Evolutionary conservation across 2,329 filamentous ascomycete species (phyloP).

Genomic region (Helotiales sp.): DNA sequence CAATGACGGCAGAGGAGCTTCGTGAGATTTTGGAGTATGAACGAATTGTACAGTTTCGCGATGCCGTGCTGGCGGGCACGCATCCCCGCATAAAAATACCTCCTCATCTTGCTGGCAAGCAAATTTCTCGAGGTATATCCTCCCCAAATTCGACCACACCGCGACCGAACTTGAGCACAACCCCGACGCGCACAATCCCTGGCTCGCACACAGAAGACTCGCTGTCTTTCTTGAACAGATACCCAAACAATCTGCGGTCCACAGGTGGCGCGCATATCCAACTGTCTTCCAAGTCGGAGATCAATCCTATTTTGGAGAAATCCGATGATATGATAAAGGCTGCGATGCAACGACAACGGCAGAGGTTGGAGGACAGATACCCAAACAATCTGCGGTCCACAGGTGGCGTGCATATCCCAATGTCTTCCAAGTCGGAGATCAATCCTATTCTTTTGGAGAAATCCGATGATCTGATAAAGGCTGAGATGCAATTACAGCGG

Average conservation of each 20-base stretch:
- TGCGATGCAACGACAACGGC: too few relatives aligned
- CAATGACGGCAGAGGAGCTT: slow-evolving; percentile 53
- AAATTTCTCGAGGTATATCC: slow-evolving; percentile 33
- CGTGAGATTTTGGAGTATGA: slow-evolving; percentile 73
- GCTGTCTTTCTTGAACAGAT: slow-evolving; percentile 34
- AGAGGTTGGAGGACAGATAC: slow-evolving; percentile 34
- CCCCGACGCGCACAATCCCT: slow-evolving; percentile 25
- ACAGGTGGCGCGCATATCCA: slow-evolving; percentile 43
- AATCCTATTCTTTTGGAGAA: slow-evolving; percentile 87
- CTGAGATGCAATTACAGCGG: slow-evolving; percentile 79
- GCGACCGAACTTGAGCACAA: slow-evolving; percentile 29
- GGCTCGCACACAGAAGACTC: slow-evolving; percentile 31
- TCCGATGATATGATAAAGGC: too few relatives aligned
- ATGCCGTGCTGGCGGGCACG: slow-evolving; percentile 78
- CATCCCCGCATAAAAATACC: slow-evolving; percentile 67
- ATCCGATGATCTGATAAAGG: slow-evolving; percentile 81
- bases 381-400: slow-evolving; percentile 39
- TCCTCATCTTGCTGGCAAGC: slow-evolving; percentile 46
- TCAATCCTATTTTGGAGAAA: slow-evolving; percentile 85
- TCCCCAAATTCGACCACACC: slow-evolving; percentile 35
- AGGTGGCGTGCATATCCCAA: slow-evolving; percentile 43
- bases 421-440: slow-evolving; percentile 67
- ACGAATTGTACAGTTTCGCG: slow-evolving; percentile 80
- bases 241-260: slow-evolving; percentile 38
- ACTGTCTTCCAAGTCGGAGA: slow-evolving; percentile 63